Percentiles rank a stretch among this genome's conserved stretches.
These are phyloP conservation scores for Calonectria pseudoturangicola DNA, from an alignment of 2,329 filamentous ascomycete species.

Conservation along the genomic window DNA sequence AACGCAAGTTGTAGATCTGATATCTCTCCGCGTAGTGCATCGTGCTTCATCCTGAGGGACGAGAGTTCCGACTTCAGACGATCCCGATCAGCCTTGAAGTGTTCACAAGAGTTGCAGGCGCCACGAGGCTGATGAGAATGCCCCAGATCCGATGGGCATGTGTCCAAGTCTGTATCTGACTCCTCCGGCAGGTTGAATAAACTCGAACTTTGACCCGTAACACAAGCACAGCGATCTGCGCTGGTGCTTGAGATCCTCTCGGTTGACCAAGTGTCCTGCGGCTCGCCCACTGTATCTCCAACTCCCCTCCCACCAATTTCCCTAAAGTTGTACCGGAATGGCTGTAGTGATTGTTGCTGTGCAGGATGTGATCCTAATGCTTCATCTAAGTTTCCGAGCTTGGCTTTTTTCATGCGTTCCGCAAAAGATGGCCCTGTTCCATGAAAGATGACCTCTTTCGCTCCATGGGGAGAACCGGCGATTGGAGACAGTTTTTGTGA, in stretches of 20 bases:
- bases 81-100: not conserved
- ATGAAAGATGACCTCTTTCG: not conserved
- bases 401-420: not conserved
- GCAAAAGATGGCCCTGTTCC: conserved; percentile 8
- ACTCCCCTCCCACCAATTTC: conserved; percentile 57
- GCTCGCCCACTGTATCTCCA: not conserved
- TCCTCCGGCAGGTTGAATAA: not conserved
- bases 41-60: not conserved
- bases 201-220: not conserved
- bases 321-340: conserved; percentile 3
- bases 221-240: not conserved
- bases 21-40: conserved; percentile 23
- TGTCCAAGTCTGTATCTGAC: not conserved
- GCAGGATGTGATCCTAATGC: conserved; percentile 14
- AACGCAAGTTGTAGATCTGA: conserved; percentile 18
- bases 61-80: not conserved
- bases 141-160: not conserved
- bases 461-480: not conserved
- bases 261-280: conserved; percentile 24
- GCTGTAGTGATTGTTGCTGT: not conserved
- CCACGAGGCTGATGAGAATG: not conserved
- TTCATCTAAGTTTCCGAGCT: not conserved
- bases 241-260: conserved; percentile 9
- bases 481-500: not conserved
- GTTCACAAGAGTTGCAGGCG: not conserved